Base-by-base conservation (phyloP, 2,329 filamentous ascomycete genomes). In the Diaporthe ampelina region DNA sequence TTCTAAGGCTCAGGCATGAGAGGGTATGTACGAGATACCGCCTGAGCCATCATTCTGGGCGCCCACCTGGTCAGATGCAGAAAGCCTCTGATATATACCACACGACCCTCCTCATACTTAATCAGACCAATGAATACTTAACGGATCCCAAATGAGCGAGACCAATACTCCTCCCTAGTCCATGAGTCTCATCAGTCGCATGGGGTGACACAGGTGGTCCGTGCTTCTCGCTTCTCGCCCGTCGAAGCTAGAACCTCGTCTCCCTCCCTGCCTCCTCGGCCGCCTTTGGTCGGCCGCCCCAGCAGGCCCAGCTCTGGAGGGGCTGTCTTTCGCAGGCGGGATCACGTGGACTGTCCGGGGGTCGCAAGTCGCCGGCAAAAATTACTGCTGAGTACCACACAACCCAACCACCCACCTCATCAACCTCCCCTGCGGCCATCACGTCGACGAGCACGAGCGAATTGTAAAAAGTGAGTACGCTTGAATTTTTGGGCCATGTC, bases 361-460 rank as follows among this genome's bases (percentile, higher is more conserved):
- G 67, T 74, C 68, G 73, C 67, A 70, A 63, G 58, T 74, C 68
- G 73, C 67, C 65, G 56, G 58, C 69, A 56, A 76, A 73, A 70
- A 56, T 57, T 67, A 61, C 56, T 43, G 43, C 63, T 70, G 63
- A n/a, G 63, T 54, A 75, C 70, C 63, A 61, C 61, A 45, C 48
- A 70, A 61, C 54, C 74, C 50, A 37, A 26, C n/a, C 29, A 69
- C 48, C 26, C 37, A 58, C 69, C 59, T 32, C 72, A 75, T 57
- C 68, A 57, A 74, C 61, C 48, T 68, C 63, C 48, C 63, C 63
- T 29, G 48, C 48, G 63, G 63, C 63, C 63, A 68, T 68, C 68
- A 72, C 68, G 74, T 65, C 72, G 68, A 76, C 72, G 50, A 74
- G 72, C 71, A 74, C 68, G 74, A 74, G 68, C 40, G 45, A 70